Conservation (phyloP, 2,329 filamentous ascomycete genomes). For the Fusarium setosum region DNA sequence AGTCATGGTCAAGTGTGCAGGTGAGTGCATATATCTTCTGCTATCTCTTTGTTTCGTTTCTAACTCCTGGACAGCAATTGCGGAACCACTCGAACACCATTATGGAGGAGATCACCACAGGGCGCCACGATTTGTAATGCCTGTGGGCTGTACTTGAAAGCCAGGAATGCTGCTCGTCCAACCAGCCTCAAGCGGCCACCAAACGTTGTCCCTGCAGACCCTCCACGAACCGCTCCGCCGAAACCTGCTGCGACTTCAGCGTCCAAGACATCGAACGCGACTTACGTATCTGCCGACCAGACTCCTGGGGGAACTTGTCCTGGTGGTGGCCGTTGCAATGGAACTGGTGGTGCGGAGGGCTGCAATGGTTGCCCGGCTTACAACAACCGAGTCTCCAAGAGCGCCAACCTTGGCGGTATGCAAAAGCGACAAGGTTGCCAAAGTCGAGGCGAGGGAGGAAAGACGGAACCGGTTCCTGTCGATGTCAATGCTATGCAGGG, state of each 20-base stretch:
- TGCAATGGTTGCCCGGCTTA: conserved; percentile 97
- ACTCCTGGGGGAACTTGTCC: conserved; percentile 89
- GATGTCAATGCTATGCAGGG: conserved; percentile 50
- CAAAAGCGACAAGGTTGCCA: conserved; percentile 56
- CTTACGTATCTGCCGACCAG: conserved; percentile 82
- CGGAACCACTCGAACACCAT: conserved; percentile 89
- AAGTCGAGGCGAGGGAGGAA: conserved; percentile 38
- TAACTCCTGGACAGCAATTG: conserved; percentile 77
- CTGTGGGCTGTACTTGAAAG: conserved; percentile 94
- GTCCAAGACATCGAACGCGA: conserved; percentile 62
- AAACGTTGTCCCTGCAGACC: conserved; percentile 57
- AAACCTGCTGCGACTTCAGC: conserved; percentile 51
- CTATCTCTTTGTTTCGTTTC: not conserved
- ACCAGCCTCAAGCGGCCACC: conserved; percentile 88
- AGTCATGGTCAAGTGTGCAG: conserved; percentile 73
- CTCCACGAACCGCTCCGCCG: conserved; percentile 56
- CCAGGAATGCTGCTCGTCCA: conserved; percentile 89
- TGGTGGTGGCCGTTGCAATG: conserved; percentile 94
- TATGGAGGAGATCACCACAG: conserved; percentile 94
- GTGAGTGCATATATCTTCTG: conserved; percentile 55
- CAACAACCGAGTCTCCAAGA: conserved; percentile 96
- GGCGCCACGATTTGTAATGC: conserved; percentile 98
- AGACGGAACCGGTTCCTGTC: conserved; percentile 45
- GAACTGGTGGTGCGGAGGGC: conserved; percentile 92
- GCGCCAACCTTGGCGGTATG: conserved; percentile 74